Evolutionary conservation across 305 asterid genomes (phyloP).

Genomic region (Fraxinus velutina): DNA sequence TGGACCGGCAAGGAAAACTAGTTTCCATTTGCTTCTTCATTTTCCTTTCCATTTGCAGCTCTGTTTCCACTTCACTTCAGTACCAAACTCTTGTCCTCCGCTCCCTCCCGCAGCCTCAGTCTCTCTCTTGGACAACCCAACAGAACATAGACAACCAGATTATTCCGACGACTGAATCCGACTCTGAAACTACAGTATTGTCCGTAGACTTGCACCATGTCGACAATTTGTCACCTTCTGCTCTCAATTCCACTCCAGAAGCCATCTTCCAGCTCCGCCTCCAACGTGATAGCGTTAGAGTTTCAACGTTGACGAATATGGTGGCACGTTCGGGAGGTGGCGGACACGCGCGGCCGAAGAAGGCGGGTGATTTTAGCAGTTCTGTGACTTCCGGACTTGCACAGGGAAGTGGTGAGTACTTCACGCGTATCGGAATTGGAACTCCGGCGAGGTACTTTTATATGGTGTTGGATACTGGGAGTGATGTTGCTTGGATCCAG

Average conservation of each 20-base stretch:
- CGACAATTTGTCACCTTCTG: slow-evolving; percentile 30
- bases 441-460: slow-evolving; percentile 46
- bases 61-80: background rate
- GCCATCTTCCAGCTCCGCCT: slow-evolving; percentile 47
- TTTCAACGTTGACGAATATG: slow-evolving; percentile 10
- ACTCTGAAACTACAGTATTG: slow-evolving; percentile 17
- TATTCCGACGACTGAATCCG: background rate
- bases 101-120: slow-evolving; percentile 39
- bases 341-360: background rate
- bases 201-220: slow-evolving; percentile 41
- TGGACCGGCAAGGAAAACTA: background rate
- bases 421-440: slow-evolving; percentile 51
- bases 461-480: slow-evolving; percentile 65
- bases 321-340: background rate
- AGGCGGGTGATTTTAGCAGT: slow-evolving; percentile 38
- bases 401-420: slow-evolving; percentile 65
- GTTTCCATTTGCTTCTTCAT: background rate
- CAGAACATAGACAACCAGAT: background rate
- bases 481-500: slow-evolving; percentile 64
- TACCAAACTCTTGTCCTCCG: slow-evolving; percentile 32
- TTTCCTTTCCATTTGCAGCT: background rate
- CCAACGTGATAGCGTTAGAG: slow-evolving; percentile 42
- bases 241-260: slow-evolving; percentile 33
- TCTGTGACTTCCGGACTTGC: slow-evolving; percentile 44
- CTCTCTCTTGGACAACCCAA: slow-evolving; percentile 32